Conservation (phyloP, 441 rosid genomes). For the Dalechampia spathulata region DNA sequence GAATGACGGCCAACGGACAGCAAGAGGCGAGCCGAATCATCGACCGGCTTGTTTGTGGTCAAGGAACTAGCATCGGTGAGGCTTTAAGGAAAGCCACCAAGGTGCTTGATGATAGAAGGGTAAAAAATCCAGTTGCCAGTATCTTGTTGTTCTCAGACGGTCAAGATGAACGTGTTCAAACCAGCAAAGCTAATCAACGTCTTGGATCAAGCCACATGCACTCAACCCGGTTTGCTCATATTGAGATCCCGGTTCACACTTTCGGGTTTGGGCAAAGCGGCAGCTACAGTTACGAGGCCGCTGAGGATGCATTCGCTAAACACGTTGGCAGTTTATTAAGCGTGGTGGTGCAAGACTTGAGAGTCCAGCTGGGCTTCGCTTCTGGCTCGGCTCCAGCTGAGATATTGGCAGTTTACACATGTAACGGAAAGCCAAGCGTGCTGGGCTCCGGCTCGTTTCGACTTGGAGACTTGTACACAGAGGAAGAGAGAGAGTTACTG, state of each 20-base stretch:
- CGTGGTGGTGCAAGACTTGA: slow-evolving; percentile 57
- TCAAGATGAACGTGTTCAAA: slow-evolving; percentile 34
- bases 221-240: slow-evolving; percentile 54
- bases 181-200: slow-evolving; percentile 27
- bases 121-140: slow-evolving; percentile 52
- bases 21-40: slow-evolving; percentile 64
- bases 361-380: slow-evolving; percentile 57
- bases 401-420: slow-evolving; percentile 53
- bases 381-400: slow-evolving; percentile 70
- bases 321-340: slow-evolving; percentile 41
- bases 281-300: slow-evolving; percentile 39
- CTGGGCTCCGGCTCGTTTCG: slow-evolving; percentile 44
- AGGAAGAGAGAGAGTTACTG: slow-evolving; percentile 64
- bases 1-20: slow-evolving; percentile 72
- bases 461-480: slow-evolving; percentile 59
- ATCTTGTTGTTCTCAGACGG: slow-evolving; percentile 63
- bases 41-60: slow-evolving; percentile 61
- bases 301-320: slow-evolving; percentile 59
- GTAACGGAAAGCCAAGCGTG: slow-evolving; percentile 41
- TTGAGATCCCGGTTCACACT: slow-evolving; percentile 74
- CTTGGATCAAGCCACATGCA: slow-evolving; percentile 32
- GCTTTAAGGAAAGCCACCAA: slow-evolving; percentile 82
- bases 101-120: slow-evolving; percentile 81
- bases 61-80: slow-evolving; percentile 55
- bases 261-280: slow-evolving; percentile 47